Percentiles rank a stretch among this genome's conserved stretches.
Evolutionary conservation across 2,329 filamentous ascomycete genomes (phyloP).

Genomic region (Emericellopsis atlantica): DNA sequence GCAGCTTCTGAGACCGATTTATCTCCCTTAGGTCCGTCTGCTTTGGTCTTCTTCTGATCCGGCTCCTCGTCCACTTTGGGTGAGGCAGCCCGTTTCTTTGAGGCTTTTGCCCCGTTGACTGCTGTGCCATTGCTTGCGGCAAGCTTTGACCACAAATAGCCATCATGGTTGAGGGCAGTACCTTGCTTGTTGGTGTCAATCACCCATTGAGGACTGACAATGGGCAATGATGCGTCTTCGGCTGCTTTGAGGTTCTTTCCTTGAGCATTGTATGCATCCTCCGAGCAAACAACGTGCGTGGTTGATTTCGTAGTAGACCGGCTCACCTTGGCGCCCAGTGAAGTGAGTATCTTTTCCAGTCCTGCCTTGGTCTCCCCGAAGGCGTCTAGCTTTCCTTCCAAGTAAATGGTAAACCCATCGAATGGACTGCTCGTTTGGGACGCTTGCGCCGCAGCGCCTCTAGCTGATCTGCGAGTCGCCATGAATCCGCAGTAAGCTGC

Average conservation of each 20-base stretch:
- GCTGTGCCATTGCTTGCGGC: conserved; percentile 1
- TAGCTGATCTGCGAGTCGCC: no score
- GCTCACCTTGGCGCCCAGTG: conserved; percentile 35
- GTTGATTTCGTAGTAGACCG: conserved; percentile 34
- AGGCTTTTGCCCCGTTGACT: conserved; percentile 6
- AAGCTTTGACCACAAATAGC: neutral
- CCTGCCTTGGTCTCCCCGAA: conserved; percentile 36
- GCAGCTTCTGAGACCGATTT: conserved; percentile 8
- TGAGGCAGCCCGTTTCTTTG: no score
- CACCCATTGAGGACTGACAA: conserved; percentile 52
- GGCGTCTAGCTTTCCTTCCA: conserved; percentile 48
- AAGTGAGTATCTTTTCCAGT: conserved; percentile 30
- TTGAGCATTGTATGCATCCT: conserved; percentile 34
- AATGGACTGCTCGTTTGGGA: conserved; percentile 18
- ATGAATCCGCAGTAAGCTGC: no score
- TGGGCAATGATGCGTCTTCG: conserved; percentile 29
- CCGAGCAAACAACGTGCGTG: conserved; percentile 45
- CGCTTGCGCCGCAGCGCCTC: no score
- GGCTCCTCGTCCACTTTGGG: conserved; percentile 8
- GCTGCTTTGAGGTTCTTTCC: conserved; percentile 39
- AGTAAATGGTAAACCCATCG: conserved; percentile 34
- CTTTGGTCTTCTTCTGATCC: conserved; percentile 21
- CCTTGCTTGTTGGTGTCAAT: conserved; percentile 31
- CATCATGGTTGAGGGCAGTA: conserved; percentile 8
- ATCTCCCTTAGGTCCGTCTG: conserved; percentile 8